Conservation (phyloP, 805 yeast species). For the Candida vartiovaarae region DNA sequence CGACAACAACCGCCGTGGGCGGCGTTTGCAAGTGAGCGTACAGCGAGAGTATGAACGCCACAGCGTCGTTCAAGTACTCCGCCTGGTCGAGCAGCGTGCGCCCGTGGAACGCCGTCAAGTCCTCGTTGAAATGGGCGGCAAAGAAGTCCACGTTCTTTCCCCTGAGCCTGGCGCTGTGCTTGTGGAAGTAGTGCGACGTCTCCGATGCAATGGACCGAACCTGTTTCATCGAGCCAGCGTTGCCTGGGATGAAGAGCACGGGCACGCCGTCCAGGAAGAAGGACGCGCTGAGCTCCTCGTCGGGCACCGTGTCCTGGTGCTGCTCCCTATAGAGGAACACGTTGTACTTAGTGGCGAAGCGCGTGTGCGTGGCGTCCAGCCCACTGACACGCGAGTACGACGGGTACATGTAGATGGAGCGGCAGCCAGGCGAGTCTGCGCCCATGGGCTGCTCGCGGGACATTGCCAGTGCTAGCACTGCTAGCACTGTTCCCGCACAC, state of each 20-base stretch:
- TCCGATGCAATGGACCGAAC: constrained; percentile 89
- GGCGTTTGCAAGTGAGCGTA: constrained; percentile 36
- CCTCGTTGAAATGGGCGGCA: constrained; percentile 92
- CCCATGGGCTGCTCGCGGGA: constrained; percentile 22
- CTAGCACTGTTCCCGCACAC: not conserved
- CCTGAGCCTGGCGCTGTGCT: constrained; percentile 14
- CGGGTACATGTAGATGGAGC: constrained; percentile 74
- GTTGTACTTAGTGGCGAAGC: constrained; percentile 76
- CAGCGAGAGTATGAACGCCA: constrained; percentile 63
- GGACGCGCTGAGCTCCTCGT: constrained; percentile 26
- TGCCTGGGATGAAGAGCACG: constrained; percentile 90
- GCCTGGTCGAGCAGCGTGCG: constrained; percentile 91
- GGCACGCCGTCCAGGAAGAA: constrained; percentile 59
- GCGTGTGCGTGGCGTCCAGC: constrained; percentile 64
- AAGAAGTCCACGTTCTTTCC: constrained; percentile 68
- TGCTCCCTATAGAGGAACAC: constrained; percentile 83
- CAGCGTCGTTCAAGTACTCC: constrained; percentile 84
- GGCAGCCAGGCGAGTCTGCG: constrained; percentile 49
- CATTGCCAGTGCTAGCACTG: not conserved
- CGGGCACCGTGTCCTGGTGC: constrained; percentile 39
- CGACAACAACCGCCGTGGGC: constrained; percentile 66
- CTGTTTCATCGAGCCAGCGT: constrained; percentile 91
- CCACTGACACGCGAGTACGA: constrained; percentile 69
- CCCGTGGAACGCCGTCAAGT: constrained; percentile 94
- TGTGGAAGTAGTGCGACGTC: constrained; percentile 47